Conservation (phyloP, 805 yeast genomes). For the Kodamaea sagamina region DNA sequence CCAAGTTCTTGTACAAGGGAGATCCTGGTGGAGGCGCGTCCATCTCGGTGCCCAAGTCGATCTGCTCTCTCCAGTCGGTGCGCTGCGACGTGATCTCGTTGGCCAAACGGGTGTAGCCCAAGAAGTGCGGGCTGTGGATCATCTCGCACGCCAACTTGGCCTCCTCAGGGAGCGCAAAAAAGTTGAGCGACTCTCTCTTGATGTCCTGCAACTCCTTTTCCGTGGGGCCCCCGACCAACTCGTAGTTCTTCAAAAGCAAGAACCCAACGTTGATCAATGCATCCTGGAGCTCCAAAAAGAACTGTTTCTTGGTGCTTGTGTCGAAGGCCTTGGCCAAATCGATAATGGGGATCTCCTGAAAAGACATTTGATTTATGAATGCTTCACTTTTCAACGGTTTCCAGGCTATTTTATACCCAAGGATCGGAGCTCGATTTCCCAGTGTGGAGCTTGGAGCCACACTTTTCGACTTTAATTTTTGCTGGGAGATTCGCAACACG, state of each 20-base stretch:
- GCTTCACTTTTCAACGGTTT: background rate
- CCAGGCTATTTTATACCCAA: background rate
- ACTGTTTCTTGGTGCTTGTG: slow-evolving; percentile 42
- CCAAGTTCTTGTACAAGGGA: slow-evolving; percentile 49
- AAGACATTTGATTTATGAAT: too few species aligned
- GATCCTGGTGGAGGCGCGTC: slow-evolving; percentile 42
- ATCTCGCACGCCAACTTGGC: slow-evolving; percentile 50
- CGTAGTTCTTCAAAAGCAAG: slow-evolving; percentile 45
- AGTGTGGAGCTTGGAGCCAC: slow-evolving; percentile 1
- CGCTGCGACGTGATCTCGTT: slow-evolving; percentile 56
- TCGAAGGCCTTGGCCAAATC: slow-evolving; percentile 46
- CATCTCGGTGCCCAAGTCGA: slow-evolving; percentile 57
- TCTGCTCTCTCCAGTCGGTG: slow-evolving; percentile 63
- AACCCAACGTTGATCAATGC: slow-evolving; percentile 62
- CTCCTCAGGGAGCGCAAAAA: slow-evolving; percentile 49
- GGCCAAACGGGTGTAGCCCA: slow-evolving; percentile 58
- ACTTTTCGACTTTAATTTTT: background rate
- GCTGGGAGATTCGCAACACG: background rate
- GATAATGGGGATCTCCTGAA: slow-evolving; percentile 44
- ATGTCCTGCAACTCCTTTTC: slow-evolving; percentile 38
- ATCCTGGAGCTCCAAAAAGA: slow-evolving; percentile 41
- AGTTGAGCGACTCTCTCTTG: slow-evolving; percentile 39
- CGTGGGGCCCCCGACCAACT: slow-evolving; percentile 40
- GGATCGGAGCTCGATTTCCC: background rate
- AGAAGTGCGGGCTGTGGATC: slow-evolving; percentile 59